A percentile compares a stretch with the other conserved stretches of the same genome.
These are phyloP conservation scores for Kwoniella bestiolae DNA, from an alignment of 768 basidiomycete genomes.

Conservation along the genomic window DNA sequence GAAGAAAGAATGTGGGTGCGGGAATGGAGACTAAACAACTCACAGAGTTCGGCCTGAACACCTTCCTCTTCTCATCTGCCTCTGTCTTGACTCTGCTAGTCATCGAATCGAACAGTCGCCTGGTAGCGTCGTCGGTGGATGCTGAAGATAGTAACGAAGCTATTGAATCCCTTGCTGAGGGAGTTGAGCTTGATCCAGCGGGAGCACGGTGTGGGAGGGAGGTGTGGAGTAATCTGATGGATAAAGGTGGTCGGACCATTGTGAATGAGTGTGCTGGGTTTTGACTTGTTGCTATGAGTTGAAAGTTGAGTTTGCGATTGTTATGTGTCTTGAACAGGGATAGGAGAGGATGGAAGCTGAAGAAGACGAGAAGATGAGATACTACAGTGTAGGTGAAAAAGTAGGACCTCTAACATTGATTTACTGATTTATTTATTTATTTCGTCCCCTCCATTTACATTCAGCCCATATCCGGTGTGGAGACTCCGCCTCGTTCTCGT, in stretches of 20 bases:
- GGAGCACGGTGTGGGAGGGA: conserved; percentile 20
- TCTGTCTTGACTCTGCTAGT: conserved; percentile 7
- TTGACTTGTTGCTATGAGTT: not conserved
- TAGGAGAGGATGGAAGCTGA: no score
- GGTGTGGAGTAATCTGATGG: conserved; percentile 20
- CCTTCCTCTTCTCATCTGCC: conserved; percentile 14
- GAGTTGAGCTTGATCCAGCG: not conserved
- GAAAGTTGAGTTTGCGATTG: no score
- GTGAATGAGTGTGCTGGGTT: not conserved
- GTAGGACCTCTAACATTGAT: no score
- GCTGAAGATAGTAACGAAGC: conserved; percentile 6
- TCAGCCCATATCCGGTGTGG: no score
- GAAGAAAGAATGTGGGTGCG: no score
- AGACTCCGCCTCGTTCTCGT: no score
- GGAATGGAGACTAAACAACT: conserved; percentile 3
- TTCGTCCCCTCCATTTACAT: no score
- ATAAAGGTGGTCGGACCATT: conserved; percentile 17
- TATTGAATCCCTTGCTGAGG: conserved; percentile 3
- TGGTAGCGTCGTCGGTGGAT: conserved; percentile 3
- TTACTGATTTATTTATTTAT: no score
- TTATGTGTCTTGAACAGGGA: no score
- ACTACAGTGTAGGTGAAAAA: no score
- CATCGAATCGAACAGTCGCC: conserved; percentile 13
- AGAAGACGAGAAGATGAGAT: no score
- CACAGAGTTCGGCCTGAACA: conserved; percentile 17